Base-by-base conservation (phyloP, 1,284 basidiomycete species). In the Apiotrichum montevideense region DNA sequence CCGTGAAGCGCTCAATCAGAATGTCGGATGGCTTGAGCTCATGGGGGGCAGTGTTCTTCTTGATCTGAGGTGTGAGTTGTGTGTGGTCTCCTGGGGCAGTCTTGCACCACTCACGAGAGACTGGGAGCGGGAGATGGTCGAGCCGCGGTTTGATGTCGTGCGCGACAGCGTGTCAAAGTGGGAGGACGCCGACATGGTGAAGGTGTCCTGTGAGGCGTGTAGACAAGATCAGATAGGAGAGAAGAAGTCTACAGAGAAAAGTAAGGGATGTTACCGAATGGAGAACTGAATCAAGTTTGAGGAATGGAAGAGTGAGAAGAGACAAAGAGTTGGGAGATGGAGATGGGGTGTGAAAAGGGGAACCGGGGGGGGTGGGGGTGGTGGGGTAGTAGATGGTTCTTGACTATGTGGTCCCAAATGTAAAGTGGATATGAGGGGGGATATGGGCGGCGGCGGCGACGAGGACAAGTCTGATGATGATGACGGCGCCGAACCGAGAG, bases 11-110 rank as follows among this genome's bases (percentile, higher is more conserved):
- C 77, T 98, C 95, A 69, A 98, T 97, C 75, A 98, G 88, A 68
- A 98, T 86, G 78, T 98, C 95, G 13, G 90, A 93, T 1, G 95
- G 95, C 59, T 87, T 85, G 59, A 98, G 83, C 80, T 98, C 95
- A 72, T 91, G 85, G 0, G 87, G 84, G 13, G 88, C 86, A 61
- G 89, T 86, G 75, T 88, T 91, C 80, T 90, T 91, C 82, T 88
- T 89, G 80, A 94, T 90, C 77, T 78, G 61, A 10, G 35, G 15
- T 34, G 48, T 32, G 35, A 46, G 51, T 8, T 14, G 41, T 7
- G 41, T 14, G 6, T 37, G 14, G 6, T 34, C 2, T 46, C 14
- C 1, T 33, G 45, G 6, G 34, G 6, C n/a, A n/a, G 13, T 3
- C 35, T n/a, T 6, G n/a, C 14, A 39, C 35, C 7, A 71, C 77